Base-by-base conservation (phyloP, 108 stramenopile species). In the Nitzschia sp. region DNA sequence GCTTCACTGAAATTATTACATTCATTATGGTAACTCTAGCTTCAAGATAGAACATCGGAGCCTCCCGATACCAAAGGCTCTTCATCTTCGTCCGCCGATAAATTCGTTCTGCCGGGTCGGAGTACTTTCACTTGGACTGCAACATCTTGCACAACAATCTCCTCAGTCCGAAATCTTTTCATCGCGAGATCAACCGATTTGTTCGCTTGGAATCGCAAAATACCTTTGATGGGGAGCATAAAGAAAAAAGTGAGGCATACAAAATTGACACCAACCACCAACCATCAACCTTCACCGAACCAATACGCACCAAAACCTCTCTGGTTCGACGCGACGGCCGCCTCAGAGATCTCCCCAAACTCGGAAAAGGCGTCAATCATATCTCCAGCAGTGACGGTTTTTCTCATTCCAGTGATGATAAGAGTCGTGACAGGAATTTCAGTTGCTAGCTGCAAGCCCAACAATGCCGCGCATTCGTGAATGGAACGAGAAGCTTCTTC, bases 91-190 rank as follows among this genome's bases (percentile, higher is more conserved):
- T 28, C 38, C 6, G 41, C 31, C 9, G 41, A 44, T 1, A 27
- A 5, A 17, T 56, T 60, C 8, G 32, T 26, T 0, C 29, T 34
- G 54, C 82, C 83, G 9, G 85, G 73, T 62, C 79, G 81, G 11
- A 94, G 65, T 4, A 82, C 70, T 34, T 77, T 87, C n/a, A 94
- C 63, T 21, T 80, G 84, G 2, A 94, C 85, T 8, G 85, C 80
- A n/a, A 94, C 93, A 71, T 94, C 90, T 67, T 94, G 88, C 30
- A 94, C 80, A 30, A 88, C 88, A 59, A 94, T 91, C 66, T 94
- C 93, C 28, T 70, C 84, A 6, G 52, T 63, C 41, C 82, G 74
- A 68, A 75, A 89, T 29, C 62, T 69, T 9, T 77, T 63, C 72
- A 91, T 73, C 11, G 86, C 88, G 8, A 67, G 72, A 23, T 84